phyloP scores from a whole-genome alignment of 495 filamentous ascomycete genomes.

The Amorphotheca resinae region DNA sequence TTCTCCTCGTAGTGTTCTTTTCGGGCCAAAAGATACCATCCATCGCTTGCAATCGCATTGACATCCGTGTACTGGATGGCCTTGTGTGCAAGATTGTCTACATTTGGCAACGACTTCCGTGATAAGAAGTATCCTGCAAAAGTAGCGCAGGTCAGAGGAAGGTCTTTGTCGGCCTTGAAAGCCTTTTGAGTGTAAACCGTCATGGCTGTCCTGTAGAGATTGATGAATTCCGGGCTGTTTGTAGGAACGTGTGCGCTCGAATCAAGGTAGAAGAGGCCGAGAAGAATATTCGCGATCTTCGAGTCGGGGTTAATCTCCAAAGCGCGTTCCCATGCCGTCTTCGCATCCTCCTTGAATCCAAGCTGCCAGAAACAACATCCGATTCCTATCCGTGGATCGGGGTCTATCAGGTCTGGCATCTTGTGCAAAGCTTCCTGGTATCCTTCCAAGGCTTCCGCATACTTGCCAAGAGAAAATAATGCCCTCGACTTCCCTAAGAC shows the following conservation, averaged over 20 bases:
- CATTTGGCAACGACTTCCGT: slow-evolving; percentile 58
- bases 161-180: slow-evolving; percentile 90
- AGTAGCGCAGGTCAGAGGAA: slow-evolving; percentile 77
- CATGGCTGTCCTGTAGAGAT: slow-evolving; percentile 84
- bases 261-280: slow-evolving; percentile 80
- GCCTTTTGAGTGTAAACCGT: slow-evolving; percentile 84
- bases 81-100: slow-evolving; percentile 78
- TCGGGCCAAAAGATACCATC: slow-evolving; percentile 85
- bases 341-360: slow-evolving; percentile 85
- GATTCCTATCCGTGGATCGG: slow-evolving; percentile 88
- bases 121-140: slow-evolving; percentile 83
- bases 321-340: slow-evolving; percentile 75
- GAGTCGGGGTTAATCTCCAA: slow-evolving; percentile 79
- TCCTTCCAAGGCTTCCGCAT: slow-evolving; percentile 62
- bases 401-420: slow-evolving; percentile 81
- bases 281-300: slow-evolving; percentile 79
- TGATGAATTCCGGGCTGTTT: slow-evolving; percentile 62
- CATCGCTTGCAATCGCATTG: slow-evolving; percentile 88
- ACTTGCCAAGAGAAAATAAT: slow-evolving; percentile 71
- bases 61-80: slow-evolving; percentile 93
- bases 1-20: slow-evolving; percentile 73
- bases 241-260: slow-evolving; percentile 65
- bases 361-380: slow-evolving; percentile 94
- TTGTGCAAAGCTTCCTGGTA: slow-evolving; percentile 80
- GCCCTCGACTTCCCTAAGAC: slow-evolving; percentile 74